Base-by-base conservation (phyloP, 495 filamentous ascomycete genomes). In the Parachaetomium inaequale region DNA sequence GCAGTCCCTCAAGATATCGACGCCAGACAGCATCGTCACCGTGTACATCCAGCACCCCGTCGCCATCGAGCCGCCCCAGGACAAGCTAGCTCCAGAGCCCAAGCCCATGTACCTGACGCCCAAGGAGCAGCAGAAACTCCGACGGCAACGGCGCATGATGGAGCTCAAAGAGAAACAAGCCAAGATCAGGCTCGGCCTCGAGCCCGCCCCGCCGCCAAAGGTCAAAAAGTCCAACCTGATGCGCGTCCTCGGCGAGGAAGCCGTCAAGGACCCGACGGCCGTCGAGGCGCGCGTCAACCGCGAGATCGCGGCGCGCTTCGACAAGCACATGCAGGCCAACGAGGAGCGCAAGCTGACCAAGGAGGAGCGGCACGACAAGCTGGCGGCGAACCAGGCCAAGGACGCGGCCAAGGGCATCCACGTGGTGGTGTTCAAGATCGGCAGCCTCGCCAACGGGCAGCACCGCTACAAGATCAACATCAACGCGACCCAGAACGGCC, bases 171-270 rank as follows among this genome's bases (percentile, higher is more conserved):
- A 98, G 76, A 87, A 92, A 62, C 94, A 98, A 75, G 92, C 93
- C 55, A 97, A 98, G 80, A 92, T 96, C 60, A 81, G 93, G 42
- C 81, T 98, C 4, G 94, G 94, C 53, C 85, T 98, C 8, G 87
- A 91, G 59, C 90, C 91, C 2, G 90, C 95, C 7, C 90, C 92
- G 8, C 87, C 93, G 26, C 93, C 94, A 11, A 97, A 97, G 73
- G 88, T 97, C 66, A 97, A 96, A 76, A 94, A 93, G 72, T 87
- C 85, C 53, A 98, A 98, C 71, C 80, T 98, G 58, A 97, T 98
- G 94, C 88, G 92, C 50, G 94, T 99, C 4, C 78, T 98, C n/a
- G 94, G 94, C 46, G 91, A 98, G 70, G 89, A 96, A 73, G 94
- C 94, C 3, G 93, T 99, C 66, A 96, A 96, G 68, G 94, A 99